These are phyloP conservation scores for Trichoderma guizhouense DNA, from an alignment of 2,329 filamentous ascomycete species.

Conservation along the genomic window DNA sequence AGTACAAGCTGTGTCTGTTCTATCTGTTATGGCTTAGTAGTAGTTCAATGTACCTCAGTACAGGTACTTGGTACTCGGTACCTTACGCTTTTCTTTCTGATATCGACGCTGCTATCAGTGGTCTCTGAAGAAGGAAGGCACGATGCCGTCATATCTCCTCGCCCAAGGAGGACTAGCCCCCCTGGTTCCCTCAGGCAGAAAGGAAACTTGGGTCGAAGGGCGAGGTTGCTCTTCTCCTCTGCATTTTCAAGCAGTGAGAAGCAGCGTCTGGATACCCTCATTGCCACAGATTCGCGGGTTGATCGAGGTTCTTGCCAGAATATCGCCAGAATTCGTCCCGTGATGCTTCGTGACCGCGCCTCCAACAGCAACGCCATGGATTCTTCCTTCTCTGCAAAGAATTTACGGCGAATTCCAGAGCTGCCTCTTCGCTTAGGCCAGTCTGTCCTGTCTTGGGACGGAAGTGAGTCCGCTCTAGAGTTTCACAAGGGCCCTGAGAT, in stretches of 20 bases:
- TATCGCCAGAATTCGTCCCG: neutral
- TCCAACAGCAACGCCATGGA: neutral
- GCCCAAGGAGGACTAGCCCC: constrained; percentile 2
- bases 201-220: neutral
- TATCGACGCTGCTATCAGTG: neutral
- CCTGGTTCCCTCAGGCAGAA: neutral
- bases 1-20: no score
- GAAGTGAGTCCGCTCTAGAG: constrained; percentile 4
- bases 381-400: constrained; percentile 4
- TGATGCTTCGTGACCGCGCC: neutral
- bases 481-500: neutral
- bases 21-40: neutral
- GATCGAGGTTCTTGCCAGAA: neutral
- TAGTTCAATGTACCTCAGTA: neutral
- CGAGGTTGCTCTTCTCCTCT: neutral
- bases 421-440: neutral
- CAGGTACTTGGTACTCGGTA: neutral
- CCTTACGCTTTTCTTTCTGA: neutral
- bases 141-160: neutral
- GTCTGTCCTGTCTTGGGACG: neutral
- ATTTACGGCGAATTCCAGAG: neutral
- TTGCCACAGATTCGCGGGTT: neutral
- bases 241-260: neutral
- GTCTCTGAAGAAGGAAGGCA: constrained; percentile 1
- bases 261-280: neutral